These are phyloP conservation scores for Pythium grandisporangium DNA, from an alignment of 352 stramenopile genomes.

Conservation along the genomic window DNA sequence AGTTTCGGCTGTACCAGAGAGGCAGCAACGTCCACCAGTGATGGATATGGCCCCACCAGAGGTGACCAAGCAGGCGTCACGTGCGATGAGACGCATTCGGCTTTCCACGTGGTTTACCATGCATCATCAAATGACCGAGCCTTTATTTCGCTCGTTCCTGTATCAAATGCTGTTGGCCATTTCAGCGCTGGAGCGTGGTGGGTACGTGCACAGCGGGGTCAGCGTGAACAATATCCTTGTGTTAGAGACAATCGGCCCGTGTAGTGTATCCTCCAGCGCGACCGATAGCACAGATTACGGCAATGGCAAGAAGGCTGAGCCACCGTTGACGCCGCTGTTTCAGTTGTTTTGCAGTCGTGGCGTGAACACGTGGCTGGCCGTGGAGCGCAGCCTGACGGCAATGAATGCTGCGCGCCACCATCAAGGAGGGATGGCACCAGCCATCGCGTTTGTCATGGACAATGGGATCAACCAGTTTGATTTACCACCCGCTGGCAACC, in stretches of 20 bases:
- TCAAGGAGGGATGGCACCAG: not conserved
- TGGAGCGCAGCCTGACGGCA: not conserved
- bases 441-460: not conserved
- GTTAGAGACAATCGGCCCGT: not conserved
- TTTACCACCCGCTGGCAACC: too few species aligned
- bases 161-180: slow-evolving; percentile 54
- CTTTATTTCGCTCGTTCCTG: slow-evolving; percentile 38
- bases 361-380: slow-evolving; percentile 5
- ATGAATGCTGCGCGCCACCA: not conserved
- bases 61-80: too few species aligned
- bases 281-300: not conserved
- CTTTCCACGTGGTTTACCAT: slow-evolving; percentile 27
- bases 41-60: too few species aligned
- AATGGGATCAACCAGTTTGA: too few species aligned
- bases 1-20: too few species aligned
- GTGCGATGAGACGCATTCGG: slow-evolving; percentile 12
- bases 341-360: slow-evolving; percentile 12
- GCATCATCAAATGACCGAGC: slow-evolving; percentile 19
- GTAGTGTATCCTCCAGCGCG: too few species aligned
- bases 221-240: slow-evolving; percentile 50
- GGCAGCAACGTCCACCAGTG: too few species aligned
- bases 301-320: not conserved
- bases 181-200: slow-evolving; percentile 33
- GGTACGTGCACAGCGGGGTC: slow-evolving; percentile 37
- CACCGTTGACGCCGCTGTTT: slow-evolving; percentile 6